Evolutionary conservation across 345 rosid genomes (phyloP), one percentile per base, ranked within the genome.

Genomic region (Anacardium occidentale): DNA sequence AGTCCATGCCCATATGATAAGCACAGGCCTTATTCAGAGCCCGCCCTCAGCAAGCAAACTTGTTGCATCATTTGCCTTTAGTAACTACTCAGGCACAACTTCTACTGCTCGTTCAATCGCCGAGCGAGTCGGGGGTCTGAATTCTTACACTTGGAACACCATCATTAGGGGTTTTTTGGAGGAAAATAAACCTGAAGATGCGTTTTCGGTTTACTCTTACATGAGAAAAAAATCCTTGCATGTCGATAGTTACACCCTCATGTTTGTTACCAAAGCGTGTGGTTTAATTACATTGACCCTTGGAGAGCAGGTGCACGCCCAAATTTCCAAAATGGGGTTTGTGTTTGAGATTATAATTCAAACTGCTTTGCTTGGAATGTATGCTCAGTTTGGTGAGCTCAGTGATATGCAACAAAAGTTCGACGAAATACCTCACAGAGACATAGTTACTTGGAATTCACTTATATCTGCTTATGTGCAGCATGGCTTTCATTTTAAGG

Each of bases 191-290:
- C 79, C 78, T 59, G 4, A 57, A 68, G 24, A 42, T 42, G 70
- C 76, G 45, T 0, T 79, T 61, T 72, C 62, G 69, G 66, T 78
- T 50, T 86, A 80, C 13, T 76, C 79, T 26, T 68, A 64, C 40
- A 51, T 83, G 83, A 80, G 78, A 63, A 68, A 64, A 52, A 72
- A 50, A 25, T 78, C 81, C 17, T 66, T 76, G 71, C 21, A 45
- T 54, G 78, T 76, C 11, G 81, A 78, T 68, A 62, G 74, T 58
- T 74, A 62, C 57, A 82, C 81, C 0, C 66, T 84, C 55, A 59
- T 78, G 64, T 71, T 68, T 54, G 85, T 70, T 70, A 69, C 81
- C 40, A 84, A 82, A 81, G 81, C 85, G 26, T 80, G 86, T 40
- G 64, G 69, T 51, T 71, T 74, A 48, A 57, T 82, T 40, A 70